These are phyloP conservation scores for Phialophora verrucosa DNA, from an alignment of 2,329 filamentous ascomycete species.

Conservation along the genomic window DNA sequence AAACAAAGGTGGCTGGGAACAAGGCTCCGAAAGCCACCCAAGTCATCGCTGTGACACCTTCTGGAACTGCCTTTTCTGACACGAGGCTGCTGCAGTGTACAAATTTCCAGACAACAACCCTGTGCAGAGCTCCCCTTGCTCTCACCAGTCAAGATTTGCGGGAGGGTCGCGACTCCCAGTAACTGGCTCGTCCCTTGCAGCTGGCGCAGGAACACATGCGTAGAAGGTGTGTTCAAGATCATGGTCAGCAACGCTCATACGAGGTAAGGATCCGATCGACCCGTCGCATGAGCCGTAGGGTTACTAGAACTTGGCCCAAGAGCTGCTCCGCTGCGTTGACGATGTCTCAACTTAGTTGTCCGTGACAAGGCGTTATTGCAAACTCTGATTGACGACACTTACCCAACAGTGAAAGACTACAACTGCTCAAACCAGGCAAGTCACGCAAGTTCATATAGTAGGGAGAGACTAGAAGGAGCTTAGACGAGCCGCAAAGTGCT, in stretches of 20 bases:
- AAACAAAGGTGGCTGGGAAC: slow-evolving; percentile 16
- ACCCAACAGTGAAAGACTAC: slow-evolving; percentile 1
- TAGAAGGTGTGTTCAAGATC: not conserved
- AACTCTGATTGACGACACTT: not conserved
- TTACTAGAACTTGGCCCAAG: not conserved
- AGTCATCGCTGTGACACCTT: slow-evolving; percentile 6
- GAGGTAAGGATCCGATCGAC: not conserved
- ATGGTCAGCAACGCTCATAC: not conserved
- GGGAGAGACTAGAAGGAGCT: not conserved
- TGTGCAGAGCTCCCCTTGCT: not conserved
- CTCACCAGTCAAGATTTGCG: not conserved
- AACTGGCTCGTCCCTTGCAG: slow-evolving; percentile 14
- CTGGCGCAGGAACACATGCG: slow-evolving; percentile 13
- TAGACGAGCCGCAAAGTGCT: not conserved
- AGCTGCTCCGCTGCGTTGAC: not conserved
- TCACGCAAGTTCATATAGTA: not conserved
- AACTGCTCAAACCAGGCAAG: slow-evolving; percentile 3
- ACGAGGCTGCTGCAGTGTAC: slow-evolving; percentile 10
- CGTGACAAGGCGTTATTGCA: not conserved
- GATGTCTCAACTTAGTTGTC: not conserved
- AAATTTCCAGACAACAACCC: not conserved
- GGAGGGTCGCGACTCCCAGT: not conserved
- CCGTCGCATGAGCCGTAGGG: not conserved
- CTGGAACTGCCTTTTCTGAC: slow-evolving; percentile 3
- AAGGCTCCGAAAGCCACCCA: slow-evolving; percentile 12